Evolutionary conservation across 1,284 basidiomycete species (phyloP), one percentile per base, ranked within the genome.

Genomic region (Mycosarcoma maydis): DNA sequence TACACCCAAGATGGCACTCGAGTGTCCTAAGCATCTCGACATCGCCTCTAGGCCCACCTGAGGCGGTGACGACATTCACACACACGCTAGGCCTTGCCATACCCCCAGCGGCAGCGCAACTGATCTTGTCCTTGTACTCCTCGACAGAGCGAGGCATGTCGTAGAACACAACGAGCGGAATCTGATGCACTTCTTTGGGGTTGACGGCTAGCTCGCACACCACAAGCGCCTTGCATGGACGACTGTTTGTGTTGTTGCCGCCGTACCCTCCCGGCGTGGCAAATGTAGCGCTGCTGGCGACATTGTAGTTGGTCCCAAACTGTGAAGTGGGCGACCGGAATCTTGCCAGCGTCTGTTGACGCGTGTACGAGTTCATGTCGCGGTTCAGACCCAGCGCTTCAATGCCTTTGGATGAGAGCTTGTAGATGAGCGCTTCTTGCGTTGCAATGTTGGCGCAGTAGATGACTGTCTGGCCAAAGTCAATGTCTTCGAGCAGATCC

Each of bases 1-100:
- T 75, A 47, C 72, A 76, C 7, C 75, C 73, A 17, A 77, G 56
- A 26, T 76, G 75, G 86, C 93, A 95, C 85, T 97, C 94, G 85
- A 96, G 94, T 73, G 91, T 93, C 78, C 94, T 88, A 70, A 97
- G 85, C 94, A 96, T 96, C 85, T 97, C 94, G 43, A 97, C 92
- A 81, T 97, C 94, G 20, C 75, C 76, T 13, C 73, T 45, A 11
- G 72, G 70, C 40, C 94, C 94, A 30, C 94, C 94, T 2, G 92
- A 93, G 39, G 94, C 94, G 57, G 94, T 96, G 58, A 97, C 94
- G 77, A 96, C 94, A 80, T 94, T 95, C 78, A 96, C 87, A 64
- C 96, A 87, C 37, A 96, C 92, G 46, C 92, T 92, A 49, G 92
- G 89, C 55, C 91, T 88, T 40, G 86, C 91, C 56, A 88, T 88